These are phyloP conservation scores for Diaporthe sp. DNA, from an alignment of 2,329 filamentous ascomycete species.

Conservation along the genomic window DNA sequence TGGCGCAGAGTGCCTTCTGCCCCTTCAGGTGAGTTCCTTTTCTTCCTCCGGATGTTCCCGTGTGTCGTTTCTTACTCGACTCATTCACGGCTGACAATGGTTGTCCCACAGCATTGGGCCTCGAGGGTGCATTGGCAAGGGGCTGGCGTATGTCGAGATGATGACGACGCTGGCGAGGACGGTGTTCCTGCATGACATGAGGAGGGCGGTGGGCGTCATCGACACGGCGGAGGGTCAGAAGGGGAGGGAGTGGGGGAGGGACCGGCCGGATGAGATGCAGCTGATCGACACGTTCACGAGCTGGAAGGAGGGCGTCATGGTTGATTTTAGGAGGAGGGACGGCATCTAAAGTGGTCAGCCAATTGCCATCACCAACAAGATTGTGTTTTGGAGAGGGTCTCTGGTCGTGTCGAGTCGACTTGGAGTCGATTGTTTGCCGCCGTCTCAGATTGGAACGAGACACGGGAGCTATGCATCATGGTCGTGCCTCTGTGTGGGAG, in stretches of 20 bases:
- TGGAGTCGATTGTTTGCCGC: too few relatives aligned
- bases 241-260: conserved; percentile 66
- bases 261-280: conserved; percentile 74
- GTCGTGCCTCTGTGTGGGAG: neutral
- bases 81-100: neutral
- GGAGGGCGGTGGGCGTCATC: conserved; percentile 61
- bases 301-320: conserved; percentile 77
- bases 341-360: neutral
- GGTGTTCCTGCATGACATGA: conserved; percentile 73
- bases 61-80: neutral
- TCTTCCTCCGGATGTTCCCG: too few relatives aligned
- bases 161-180: conserved; percentile 72
- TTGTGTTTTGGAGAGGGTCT: neutral
- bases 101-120: conserved; percentile 67
- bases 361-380: neutral
- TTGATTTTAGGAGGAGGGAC: conserved; percentile 68
- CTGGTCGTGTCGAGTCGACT: neutral
- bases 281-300: conserved; percentile 81
- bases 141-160: conserved; percentile 77
- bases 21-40: conserved; percentile 67
- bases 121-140: conserved; percentile 80
- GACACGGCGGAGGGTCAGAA: conserved; percentile 67
- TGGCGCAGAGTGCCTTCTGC: conserved; percentile 78
- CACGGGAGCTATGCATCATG: neutral
- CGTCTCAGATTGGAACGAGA: neutral